These are phyloP conservation scores for Backusella luteola DNA, from an alignment of 192 early-diverging fungal species.

Conservation along the genomic window DNA sequence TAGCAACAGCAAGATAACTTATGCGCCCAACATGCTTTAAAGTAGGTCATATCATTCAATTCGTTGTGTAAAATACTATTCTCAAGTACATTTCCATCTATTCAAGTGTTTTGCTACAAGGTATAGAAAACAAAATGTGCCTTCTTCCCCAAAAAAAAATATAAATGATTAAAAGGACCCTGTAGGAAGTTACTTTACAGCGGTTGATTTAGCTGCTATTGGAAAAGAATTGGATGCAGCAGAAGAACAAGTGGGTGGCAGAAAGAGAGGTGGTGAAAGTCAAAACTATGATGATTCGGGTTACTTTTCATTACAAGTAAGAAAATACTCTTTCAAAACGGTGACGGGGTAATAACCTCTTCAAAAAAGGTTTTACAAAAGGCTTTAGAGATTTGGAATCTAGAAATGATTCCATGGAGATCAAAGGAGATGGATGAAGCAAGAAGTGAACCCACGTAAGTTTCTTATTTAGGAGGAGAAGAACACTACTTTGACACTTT, in stretches of 20 bases:
- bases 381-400: constrained; percentile 56
- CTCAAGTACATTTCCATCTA: not conserved
- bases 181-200: constrained; percentile 66
- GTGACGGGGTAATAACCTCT: not conserved
- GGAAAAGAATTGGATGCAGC: constrained; percentile 62
- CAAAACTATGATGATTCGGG: constrained; percentile 63
- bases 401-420: constrained; percentile 57
- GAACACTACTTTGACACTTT: not conserved
- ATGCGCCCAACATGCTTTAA: constrained; percentile 81
- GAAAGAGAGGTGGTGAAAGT: constrained; percentile 24
- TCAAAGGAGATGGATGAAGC: constrained; percentile 44
- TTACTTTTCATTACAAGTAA: constrained; percentile 71
- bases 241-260: constrained; percentile 49
- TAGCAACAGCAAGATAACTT: constrained; percentile 76
- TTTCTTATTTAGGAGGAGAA: not conserved
- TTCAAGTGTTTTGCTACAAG: constrained; percentile 9
- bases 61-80: too few species aligned
- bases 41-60: constrained; percentile 28
- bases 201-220: constrained; percentile 71
- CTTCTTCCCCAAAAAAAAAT: not conserved
- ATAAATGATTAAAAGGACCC: not conserved
- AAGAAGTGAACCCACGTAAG: constrained; percentile 55
- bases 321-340: not conserved
- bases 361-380: constrained; percentile 46
- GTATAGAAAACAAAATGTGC: not conserved